Evolutionary conservation across 371 early-diverging fungal genomes (phyloP).

Genomic region (Lichtheimia ornata): DNA sequence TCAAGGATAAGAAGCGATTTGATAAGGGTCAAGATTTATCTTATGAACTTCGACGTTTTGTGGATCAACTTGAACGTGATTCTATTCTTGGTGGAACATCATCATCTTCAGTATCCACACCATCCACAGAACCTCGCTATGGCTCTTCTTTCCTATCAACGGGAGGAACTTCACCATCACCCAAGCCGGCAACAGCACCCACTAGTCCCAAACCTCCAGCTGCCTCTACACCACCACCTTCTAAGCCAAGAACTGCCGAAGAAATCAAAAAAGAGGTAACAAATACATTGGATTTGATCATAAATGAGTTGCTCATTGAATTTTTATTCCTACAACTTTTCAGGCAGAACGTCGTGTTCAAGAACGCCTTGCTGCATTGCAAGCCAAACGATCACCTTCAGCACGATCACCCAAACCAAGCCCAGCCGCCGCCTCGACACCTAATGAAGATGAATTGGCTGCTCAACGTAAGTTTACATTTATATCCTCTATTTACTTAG

Average conservation of each 20-base stretch:
- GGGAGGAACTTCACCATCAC: background rate
- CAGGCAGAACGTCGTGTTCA: conserved; percentile 57
- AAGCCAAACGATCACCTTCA: conserved; percentile 32
- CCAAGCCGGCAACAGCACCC: background rate
- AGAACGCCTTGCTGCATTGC: conserved; percentile 51
- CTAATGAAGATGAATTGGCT: conserved; percentile 36
- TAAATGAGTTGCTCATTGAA: background rate
- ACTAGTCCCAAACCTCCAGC: conserved; percentile 3
- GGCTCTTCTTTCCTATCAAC: background rate
- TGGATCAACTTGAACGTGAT: conserved; percentile 41
- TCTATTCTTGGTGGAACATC: conserved; percentile 1
- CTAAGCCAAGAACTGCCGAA: conserved; percentile 49
- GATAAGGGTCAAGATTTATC: conserved; percentile 47
- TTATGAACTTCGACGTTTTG: conserved; percentile 46
- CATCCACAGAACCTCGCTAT: background rate
- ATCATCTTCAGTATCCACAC: background rate
- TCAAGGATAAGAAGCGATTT: conserved; percentile 44
- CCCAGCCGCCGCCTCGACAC: conserved; percentile 6
- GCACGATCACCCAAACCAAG: conserved; percentile 15
- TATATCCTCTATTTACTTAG: background rate
- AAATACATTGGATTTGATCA: background rate
- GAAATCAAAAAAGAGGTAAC: conserved; percentile 54
- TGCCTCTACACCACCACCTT: conserved; percentile 13
- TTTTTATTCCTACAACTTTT: background rate
- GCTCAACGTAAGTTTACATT: conserved; percentile 35